Percentiles rank a stretch among this genome's conserved stretches.
phyloP scores from a whole-genome alignment of 768 basidiomycete genomes.

The Boletus rex-veris region DNA sequence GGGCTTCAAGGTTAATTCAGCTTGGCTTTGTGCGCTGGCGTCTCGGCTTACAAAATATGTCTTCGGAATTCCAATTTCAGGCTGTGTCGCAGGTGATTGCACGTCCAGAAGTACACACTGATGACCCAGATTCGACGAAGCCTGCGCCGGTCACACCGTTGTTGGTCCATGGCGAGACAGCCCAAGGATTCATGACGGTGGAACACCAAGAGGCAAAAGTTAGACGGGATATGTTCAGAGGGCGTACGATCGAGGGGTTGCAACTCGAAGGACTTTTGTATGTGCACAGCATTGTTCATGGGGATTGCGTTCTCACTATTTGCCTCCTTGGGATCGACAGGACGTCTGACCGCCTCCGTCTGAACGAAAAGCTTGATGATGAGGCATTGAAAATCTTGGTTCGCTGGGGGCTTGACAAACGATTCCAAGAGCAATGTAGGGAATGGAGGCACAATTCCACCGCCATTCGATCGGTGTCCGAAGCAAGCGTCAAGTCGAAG shows the following conservation, averaged over 20 bases:
- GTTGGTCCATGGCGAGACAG: conserved; percentile 39
- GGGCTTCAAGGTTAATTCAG: conserved; percentile 43
- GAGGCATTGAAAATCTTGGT: conserved; percentile 25
- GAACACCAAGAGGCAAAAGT: conserved; percentile 2
- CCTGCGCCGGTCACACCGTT: conserved; percentile 17
- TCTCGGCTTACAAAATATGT: neutral
- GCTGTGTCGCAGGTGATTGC: conserved; percentile 11
- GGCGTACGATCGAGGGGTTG: neutral
- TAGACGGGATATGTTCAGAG: neutral
- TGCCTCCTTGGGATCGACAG: conserved; percentile 10
- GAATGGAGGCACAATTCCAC: conserved; percentile 20
- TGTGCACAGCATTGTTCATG: neutral
- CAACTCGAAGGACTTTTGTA: conserved; percentile 23
- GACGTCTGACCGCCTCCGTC: conserved; percentile 16
- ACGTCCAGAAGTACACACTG: conserved; percentile 4
- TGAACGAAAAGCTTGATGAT: conserved; percentile 23
- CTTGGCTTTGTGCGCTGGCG: neutral
- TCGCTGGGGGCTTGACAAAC: conserved; percentile 25
- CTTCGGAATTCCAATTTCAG: neutral
- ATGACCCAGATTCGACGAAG: conserved; percentile 4
- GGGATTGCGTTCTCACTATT: neutral
- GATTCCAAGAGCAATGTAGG: conserved; percentile 21
- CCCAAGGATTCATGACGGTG: conserved; percentile 39
- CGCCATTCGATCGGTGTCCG: neutral
- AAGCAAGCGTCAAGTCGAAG: neutral